Conservation (phyloP, 1,284 basidiomycete genomes). For the Cutaneotrichosporon spelunceum region DNA sequence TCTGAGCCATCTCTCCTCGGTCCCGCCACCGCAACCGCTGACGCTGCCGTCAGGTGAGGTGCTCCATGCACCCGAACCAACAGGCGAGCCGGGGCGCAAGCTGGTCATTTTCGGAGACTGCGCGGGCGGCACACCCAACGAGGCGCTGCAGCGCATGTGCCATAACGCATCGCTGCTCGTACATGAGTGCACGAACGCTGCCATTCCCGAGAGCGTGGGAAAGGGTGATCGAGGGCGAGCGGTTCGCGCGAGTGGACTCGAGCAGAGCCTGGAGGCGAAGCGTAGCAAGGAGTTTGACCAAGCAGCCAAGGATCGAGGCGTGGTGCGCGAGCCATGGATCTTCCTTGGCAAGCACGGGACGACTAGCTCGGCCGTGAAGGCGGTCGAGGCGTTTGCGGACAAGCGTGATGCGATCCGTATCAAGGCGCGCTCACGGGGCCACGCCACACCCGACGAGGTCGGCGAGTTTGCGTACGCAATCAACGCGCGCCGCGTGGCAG, state of each 20-base stretch:
- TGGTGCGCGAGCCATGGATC: constrained; percentile 19
- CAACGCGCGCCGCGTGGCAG: constrained; percentile 63
- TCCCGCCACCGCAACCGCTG: constrained; percentile 58
- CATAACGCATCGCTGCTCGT: constrained; percentile 43
- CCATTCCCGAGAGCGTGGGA: constrained; percentile 58
- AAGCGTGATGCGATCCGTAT: constrained; percentile 55
- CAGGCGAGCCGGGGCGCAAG: constrained; percentile 54
- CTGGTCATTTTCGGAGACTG: constrained; percentile 49
- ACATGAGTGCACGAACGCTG: constrained; percentile 83
- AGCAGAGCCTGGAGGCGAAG: constrained; percentile 43
- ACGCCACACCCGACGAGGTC: constrained; percentile 78
- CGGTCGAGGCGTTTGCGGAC: constrained; percentile 49
- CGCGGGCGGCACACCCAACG: constrained; percentile 44
- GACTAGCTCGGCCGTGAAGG: constrained; percentile 51
- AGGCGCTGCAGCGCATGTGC: constrained; percentile 37
- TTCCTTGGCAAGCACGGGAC: constrained; percentile 17
- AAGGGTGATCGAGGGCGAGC: constrained; percentile 40
- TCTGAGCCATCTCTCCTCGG: constrained; percentile 63
- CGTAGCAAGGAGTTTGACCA: constrained; percentile 32
- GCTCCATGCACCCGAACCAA: constrained; percentile 62
- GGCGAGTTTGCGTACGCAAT: constrained; percentile 70
- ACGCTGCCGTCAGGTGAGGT: constrained; percentile 72
- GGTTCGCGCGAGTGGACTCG: constrained; percentile 37
- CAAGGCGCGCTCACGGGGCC: constrained; percentile 66
- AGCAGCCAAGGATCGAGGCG: constrained; percentile 24